Evolutionary conservation across 495 filamentous ascomycete genomes (phyloP), one percentile per base, ranked within the genome.

Genomic region (Acidomyces sp.): DNA sequence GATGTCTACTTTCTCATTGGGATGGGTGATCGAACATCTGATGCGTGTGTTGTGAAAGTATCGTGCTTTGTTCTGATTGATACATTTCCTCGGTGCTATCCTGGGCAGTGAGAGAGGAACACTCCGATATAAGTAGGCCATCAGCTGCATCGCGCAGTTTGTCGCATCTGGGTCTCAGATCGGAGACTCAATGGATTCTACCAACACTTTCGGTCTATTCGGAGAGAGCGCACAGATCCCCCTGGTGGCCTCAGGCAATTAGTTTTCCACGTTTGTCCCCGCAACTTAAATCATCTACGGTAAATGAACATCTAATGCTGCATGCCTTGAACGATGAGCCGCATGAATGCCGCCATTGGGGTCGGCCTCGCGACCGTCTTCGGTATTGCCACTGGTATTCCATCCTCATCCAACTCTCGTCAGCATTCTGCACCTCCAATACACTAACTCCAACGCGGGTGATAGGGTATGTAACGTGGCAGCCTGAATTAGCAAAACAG

Each of bases 1-100:
- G 31, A 80, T 63, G 34, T 72, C 61, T 12, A 54, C 25, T 4
- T 45, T 12, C 12, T 29, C 27, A n/a, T 47, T 40, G n/a, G 9
- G 26, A 13, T 29, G 9, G 9, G 9, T 9, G n/a, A 9, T 13
- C 13, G 26, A 29, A 29, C 26, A 9, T 29, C 13, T 13, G 26
- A 29, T 9, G 26, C 26, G 26, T 9, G 26, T 13, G 26, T 13
- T 29, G n/a, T 29, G 9, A 13, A 29, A 29, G 26, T 13, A 13
- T 29, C 26, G 26, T 13, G n/a, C 26, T 9, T 9, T 9, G n/a
- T 13, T 9, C 9, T 9, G 26, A 29, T 13, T 13, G n/a, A 9
- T 9, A 9, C 9, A 29, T 29, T 9, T 9, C 26, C 9, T 29
- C 9, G 26, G 9, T 29, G 26, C 9, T 29, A 9, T 9, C 26